These are phyloP conservation scores for Raffaelea ambrosiae DNA, from an alignment of 2,329 filamentous ascomycete genomes.

Conservation along the genomic window DNA sequence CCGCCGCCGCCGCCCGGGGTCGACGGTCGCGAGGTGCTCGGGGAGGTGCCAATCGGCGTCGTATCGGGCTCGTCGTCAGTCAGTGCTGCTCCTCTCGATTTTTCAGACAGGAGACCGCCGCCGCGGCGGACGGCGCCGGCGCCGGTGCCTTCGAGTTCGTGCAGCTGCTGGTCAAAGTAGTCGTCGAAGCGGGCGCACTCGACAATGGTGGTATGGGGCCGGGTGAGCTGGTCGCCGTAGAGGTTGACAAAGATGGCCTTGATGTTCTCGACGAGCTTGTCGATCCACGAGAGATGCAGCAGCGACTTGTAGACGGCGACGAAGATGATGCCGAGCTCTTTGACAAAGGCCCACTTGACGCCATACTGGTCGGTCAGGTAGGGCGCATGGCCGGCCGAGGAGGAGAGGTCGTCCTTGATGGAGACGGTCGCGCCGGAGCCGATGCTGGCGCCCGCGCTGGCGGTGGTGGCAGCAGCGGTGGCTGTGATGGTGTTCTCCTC, in stretches of 20 bases:
- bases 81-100: not conserved
- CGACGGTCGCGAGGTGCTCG: constrained; percentile 68
- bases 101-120: too few species aligned
- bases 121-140: not conserved
- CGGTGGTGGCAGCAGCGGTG: constrained; percentile 51
- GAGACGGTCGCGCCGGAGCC: constrained; percentile 4
- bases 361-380: constrained; percentile 93
- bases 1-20: constrained; percentile 55
- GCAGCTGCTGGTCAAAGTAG: constrained; percentile 90
- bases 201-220: constrained; percentile 67
- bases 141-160: constrained; percentile 62
- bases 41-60: constrained; percentile 61
- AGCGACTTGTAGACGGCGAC: constrained; percentile 96
- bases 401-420: not conserved
- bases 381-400: constrained; percentile 32
- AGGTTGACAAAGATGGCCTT: constrained; percentile 84
- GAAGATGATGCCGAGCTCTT: constrained; percentile 91
- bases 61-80: constrained; percentile 51
- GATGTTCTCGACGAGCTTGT: constrained; percentile 92
- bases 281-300: constrained; percentile 91
- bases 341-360: constrained; percentile 84
- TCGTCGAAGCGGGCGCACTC: constrained; percentile 76
- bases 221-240: constrained; percentile 80
- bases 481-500: constrained; percentile 71
- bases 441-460: not conserved